Percentiles rank a stretch among this genome's conserved stretches.
Evolutionary conservation across 805 yeast species (phyloP).

Genomic region (Candida maris): DNA sequence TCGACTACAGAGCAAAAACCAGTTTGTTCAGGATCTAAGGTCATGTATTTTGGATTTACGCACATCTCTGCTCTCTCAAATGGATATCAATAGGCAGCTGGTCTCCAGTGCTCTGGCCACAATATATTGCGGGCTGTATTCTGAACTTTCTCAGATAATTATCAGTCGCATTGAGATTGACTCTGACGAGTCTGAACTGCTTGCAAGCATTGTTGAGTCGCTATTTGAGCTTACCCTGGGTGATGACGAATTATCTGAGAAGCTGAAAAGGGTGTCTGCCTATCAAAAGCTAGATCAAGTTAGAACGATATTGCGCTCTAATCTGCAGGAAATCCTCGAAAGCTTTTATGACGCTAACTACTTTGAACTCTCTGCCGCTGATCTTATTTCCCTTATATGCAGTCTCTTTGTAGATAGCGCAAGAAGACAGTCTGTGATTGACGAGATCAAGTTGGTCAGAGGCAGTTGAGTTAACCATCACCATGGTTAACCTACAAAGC

Average conservation of each 20-base stretch:
- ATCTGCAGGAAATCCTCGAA: conserved; percentile 44
- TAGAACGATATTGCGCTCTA: conserved; percentile 26
- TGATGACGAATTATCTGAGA: conserved; percentile 2
- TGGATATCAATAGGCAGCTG: conserved; percentile 21
- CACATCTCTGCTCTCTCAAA: conserved; percentile 10
- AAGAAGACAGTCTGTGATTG: conserved; percentile 39
- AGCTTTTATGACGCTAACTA: conserved; percentile 50
- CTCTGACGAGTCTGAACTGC: conserved; percentile 30
- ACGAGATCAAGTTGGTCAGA: conserved; percentile 45
- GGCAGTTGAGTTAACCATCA: conserved; percentile 4
- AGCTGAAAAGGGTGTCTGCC: conserved; percentile 19
- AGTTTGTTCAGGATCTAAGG: conserved; percentile 10
- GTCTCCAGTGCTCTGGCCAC: conserved; percentile 16
- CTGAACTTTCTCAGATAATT: conserved; percentile 17
- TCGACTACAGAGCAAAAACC: conserved; percentile 6
- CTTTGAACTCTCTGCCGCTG: conserved; percentile 46
- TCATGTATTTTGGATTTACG: conserved; percentile 13
- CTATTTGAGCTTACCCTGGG: conserved; percentile 7
- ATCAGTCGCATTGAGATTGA: conserved; percentile 26
- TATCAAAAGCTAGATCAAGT: conserved; percentile 30
- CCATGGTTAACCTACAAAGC: too few relatives aligned
- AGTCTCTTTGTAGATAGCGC: conserved; percentile 46
- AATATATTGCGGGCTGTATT: conserved; percentile 7
- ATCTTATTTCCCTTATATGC: conserved; percentile 38
- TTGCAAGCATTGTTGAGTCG: conserved; percentile 16